A percentile compares a stretch with the other conserved stretches of the same genome.
These are phyloP conservation scores for Colletotrichum chrysophilum DNA, from an alignment of 2,329 filamentous ascomycete species.

Conservation along the genomic window DNA sequence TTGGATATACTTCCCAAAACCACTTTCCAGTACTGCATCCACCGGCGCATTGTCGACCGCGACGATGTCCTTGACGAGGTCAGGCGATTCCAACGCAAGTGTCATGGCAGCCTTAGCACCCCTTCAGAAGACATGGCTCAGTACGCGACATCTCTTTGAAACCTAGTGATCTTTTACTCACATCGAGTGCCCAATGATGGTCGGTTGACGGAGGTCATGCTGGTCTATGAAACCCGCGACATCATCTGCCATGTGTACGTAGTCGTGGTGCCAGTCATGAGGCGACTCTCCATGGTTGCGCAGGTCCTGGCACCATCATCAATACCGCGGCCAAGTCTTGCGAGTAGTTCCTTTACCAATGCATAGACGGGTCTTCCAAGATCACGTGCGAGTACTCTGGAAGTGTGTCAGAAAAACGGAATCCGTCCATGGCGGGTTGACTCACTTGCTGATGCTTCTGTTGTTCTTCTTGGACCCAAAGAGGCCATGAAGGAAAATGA, in stretches of 20 bases:
- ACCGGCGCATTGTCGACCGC: conserved; percentile 93
- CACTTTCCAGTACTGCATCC: conserved; percentile 74
- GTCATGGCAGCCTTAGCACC: conserved; percentile 94
- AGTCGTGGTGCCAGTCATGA: conserved; percentile 78
- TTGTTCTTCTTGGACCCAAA: conserved; percentile 98
- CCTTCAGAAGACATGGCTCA: conserved; percentile 45
- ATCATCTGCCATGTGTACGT: conserved; percentile 81
- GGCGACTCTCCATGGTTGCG: conserved; percentile 94
- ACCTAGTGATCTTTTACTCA: conserved; percentile 38
- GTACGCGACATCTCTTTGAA: neutral
- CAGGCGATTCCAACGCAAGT: conserved; percentile 74
- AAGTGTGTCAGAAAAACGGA: conserved; percentile 5
- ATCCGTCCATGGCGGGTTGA: conserved; percentile 16
- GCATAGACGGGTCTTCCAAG: conserved; percentile 82
- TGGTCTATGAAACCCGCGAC: conserved; percentile 78
- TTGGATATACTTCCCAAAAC: conserved; percentile 81
- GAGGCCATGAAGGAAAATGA: conserved; percentile 89
- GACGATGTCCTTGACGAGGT: conserved; percentile 72
- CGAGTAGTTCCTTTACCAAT: conserved; percentile 58
- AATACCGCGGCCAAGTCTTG: conserved; percentile 12
- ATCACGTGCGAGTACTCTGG: conserved; percentile 80
- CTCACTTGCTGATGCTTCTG: conserved; percentile 90
- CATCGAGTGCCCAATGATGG: conserved; percentile 95
- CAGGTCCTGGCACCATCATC: conserved; percentile 66
- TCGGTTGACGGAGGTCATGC: conserved; percentile 72